phyloP scores from a whole-genome alignment of 2,329 filamentous ascomycete genomes.

The Simplicillium aogashimaense region DNA sequence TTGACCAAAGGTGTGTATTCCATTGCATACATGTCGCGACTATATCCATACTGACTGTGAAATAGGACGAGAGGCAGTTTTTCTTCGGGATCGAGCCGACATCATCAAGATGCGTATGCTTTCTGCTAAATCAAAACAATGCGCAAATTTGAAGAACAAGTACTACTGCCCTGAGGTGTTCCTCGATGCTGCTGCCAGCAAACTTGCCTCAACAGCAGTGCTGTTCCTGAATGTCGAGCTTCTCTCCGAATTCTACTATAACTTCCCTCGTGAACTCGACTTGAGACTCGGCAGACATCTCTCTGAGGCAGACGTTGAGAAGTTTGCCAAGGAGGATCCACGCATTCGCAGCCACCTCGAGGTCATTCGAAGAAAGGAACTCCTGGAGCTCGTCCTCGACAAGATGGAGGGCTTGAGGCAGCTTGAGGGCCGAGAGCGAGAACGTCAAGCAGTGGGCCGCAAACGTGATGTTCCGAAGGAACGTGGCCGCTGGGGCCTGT shows the following conservation, averaged over 20 bases:
- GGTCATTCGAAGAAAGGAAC: slow-evolving; percentile 82
- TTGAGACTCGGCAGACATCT: slow-evolving; percentile 74
- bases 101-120: slow-evolving; percentile 83
- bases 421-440: slow-evolving; percentile 65
- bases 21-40: background rate
- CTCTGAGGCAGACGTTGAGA: slow-evolving; percentile 70
- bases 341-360: slow-evolving; percentile 85
- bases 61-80: slow-evolving; percentile 80
- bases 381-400: slow-evolving; percentile 83
- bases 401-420: slow-evolving; percentile 91
- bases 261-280: slow-evolving; percentile 90
- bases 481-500: slow-evolving; percentile 38
- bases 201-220: slow-evolving; percentile 88
- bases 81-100: slow-evolving; percentile 83
- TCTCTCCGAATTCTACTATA: slow-evolving; percentile 94
- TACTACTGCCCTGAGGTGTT: slow-evolving; percentile 97
- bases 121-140: slow-evolving; percentile 86
- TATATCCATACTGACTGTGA: slow-evolving; percentile 15
- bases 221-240: slow-evolving; percentile 96
- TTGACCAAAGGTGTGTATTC: slow-evolving; percentile 61
- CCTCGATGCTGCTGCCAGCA: slow-evolving; percentile 92
- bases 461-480: slow-evolving; percentile 25
- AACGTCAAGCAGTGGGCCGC: slow-evolving; percentile 21
- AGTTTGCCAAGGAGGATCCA: slow-evolving; percentile 86
- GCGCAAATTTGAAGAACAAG: slow-evolving; percentile 74